Percentiles rank a stretch among this genome's conserved stretches.
These are phyloP conservation scores for Periconia sp. DNA, from an alignment of 2,329 filamentous ascomycete species.

Conservation along the genomic window DNA sequence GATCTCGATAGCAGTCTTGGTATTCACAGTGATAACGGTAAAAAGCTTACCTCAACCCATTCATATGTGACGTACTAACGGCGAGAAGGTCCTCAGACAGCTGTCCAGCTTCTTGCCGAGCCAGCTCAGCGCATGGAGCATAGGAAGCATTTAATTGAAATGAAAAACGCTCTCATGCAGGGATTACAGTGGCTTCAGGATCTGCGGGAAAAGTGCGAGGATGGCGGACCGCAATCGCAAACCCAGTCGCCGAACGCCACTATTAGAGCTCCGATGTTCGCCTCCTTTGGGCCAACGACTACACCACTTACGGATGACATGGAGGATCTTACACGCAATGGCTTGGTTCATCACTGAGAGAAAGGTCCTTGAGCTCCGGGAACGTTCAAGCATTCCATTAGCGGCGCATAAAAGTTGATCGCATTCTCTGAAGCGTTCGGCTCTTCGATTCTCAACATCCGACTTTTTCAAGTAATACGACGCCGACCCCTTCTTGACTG, in stretches of 20 bases:
- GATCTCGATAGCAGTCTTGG: conserved; percentile 32
- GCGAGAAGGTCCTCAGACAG: conserved; percentile 11
- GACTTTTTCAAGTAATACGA: too few relatives aligned
- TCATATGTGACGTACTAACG: conserved; percentile 4
- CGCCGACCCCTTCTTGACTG: too few relatives aligned
- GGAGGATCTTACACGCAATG: conserved; percentile 6
- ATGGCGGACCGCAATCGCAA: too few relatives aligned
- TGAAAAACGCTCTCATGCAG: conserved; percentile 16
- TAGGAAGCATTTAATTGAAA: conserved; percentile 15
- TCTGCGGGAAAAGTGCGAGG: conserved; percentile 21
- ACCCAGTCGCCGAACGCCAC: too few relatives aligned
- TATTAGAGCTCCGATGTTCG: not conserved
- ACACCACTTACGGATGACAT: conserved; percentile 10
- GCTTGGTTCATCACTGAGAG: not conserved
- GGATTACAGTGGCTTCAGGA: conserved; percentile 19
- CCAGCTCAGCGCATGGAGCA: conserved; percentile 12
- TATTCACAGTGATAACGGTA: conserved; percentile 29
- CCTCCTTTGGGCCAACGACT: conserved; percentile 2
- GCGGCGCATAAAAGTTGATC: too few relatives aligned
- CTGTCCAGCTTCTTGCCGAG: conserved; percentile 20
- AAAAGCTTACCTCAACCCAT: too few relatives aligned
- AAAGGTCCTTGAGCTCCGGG: too few relatives aligned
- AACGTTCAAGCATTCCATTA: too few relatives aligned
- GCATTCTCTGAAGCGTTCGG: too few relatives aligned
- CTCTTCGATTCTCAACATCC: too few relatives aligned